Evolutionary conservation across 225 moss, liverwort and hornwort species (phyloP).

Genomic region (Bryoerythrophyllum caledonicum): DNA sequence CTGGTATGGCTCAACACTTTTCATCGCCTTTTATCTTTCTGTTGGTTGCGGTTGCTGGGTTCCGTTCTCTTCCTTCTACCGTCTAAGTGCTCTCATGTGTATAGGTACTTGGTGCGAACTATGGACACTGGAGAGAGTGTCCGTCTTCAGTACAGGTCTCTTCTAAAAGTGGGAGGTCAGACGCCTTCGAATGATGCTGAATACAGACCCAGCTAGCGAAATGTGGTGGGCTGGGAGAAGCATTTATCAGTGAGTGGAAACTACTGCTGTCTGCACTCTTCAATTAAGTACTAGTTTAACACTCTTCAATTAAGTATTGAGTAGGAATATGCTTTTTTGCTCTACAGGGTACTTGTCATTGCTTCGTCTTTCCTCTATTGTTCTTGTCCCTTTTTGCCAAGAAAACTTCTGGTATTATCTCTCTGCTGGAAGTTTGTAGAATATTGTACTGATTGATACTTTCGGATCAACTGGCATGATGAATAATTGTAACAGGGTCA

Average conservation of each 20-base stretch:
- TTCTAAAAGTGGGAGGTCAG: conserved; percentile 90
- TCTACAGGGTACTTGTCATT: neutral
- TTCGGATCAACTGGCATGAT: conserved; percentile 20
- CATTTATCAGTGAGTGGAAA: conserved; percentile 28
- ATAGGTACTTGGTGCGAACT: conserved; percentile 95
- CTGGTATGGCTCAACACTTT: conserved; percentile 54
- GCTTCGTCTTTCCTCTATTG: neutral
- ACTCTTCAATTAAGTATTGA: too few species aligned
- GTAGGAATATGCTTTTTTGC: neutral
- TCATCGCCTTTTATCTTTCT: conserved; percentile 8
- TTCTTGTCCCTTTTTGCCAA: neutral
- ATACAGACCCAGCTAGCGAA: conserved; percentile 66
- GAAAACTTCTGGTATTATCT: neutral
- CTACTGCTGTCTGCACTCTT: neutral
- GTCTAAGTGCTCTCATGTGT: conserved; percentile 13
- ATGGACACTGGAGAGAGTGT: conserved; percentile 95
- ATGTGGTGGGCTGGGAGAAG: conserved; percentile 41
- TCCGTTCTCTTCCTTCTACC: conserved; percentile 1
- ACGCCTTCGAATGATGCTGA: conserved; percentile 62
- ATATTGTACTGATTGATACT: neutral
- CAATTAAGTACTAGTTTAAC: too few species aligned
- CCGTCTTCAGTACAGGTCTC: conserved; percentile 93
- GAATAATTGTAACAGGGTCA: conserved; percentile 38
- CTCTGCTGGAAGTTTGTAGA: neutral
- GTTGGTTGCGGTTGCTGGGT: neutral